Percentiles rank a stretch among this genome's conserved stretches.
Conservation (phyloP, 2,329 filamentous ascomycete genomes). For the Cercospora nicotianae region DNA sequence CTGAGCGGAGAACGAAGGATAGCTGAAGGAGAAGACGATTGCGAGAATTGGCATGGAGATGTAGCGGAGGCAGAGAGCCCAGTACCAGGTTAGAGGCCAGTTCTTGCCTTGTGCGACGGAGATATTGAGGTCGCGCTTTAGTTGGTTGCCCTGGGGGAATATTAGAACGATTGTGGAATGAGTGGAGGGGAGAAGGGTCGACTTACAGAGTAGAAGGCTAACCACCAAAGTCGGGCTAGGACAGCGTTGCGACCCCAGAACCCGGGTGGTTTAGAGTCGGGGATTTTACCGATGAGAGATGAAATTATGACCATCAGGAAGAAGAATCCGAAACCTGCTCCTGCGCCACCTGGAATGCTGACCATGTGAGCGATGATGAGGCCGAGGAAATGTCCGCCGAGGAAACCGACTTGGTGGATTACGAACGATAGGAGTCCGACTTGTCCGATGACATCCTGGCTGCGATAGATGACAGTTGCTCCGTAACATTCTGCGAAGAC, state of each 20-base stretch:
- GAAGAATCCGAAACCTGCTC: slow-evolving; percentile 55
- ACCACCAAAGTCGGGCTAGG: slow-evolving; percentile 51
- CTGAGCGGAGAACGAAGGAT: slow-evolving; percentile 49
- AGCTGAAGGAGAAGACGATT: slow-evolving; percentile 56
- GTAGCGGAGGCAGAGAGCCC: slow-evolving; percentile 54
- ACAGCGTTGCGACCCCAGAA: slow-evolving; percentile 7
- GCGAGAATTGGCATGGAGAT: slow-evolving; percentile 52
- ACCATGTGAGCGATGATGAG: slow-evolving; percentile 51
- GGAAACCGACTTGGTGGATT: slow-evolving; percentile 54
- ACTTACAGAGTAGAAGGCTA: slow-evolving; percentile 59
- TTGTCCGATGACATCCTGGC: slow-evolving; percentile 50
- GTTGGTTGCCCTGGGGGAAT: slow-evolving; percentile 9
- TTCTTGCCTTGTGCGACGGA: slow-evolving; percentile 57
- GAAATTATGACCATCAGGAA: slow-evolving; percentile 44
- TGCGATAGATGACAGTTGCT: slow-evolving; percentile 56
- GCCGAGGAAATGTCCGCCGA: slow-evolving; percentile 55
- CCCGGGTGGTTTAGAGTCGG: slow-evolving; percentile 12
- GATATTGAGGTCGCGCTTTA: slow-evolving; percentile 54
- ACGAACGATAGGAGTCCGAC: slow-evolving; percentile 48
- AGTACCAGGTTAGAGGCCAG: slow-evolving; percentile 57
- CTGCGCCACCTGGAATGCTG: slow-evolving; percentile 30
- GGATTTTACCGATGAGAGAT: slow-evolving; percentile 14
- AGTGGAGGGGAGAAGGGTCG: background rate
- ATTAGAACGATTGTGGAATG: too few species aligned
- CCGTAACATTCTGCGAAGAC: slow-evolving; percentile 55